phyloP scores from a whole-genome alignment of 495 filamentous ascomycete genomes.

The Daldinia bambusicola region DNA sequence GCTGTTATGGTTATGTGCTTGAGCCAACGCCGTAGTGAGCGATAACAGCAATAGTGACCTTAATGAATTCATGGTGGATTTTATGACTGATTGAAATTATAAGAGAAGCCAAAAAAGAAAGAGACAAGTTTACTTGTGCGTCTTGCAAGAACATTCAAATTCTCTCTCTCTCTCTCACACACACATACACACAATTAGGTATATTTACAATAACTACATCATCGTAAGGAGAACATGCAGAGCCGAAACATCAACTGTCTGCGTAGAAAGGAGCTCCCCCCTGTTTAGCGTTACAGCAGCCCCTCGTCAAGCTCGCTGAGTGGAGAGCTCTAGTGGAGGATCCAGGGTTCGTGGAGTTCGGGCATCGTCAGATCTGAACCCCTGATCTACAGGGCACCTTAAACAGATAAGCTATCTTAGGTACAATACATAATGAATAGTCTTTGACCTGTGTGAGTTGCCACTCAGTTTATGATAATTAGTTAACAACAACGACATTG shows the following conservation, averaged over 20 bases:
- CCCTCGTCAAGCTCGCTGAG: constrained; percentile 19
- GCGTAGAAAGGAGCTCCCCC: constrained; percentile 31
- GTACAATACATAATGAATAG: not conserved
- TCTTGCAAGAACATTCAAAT: constrained; percentile 2
- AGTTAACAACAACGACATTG: not conserved
- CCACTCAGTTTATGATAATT: constrained; percentile 12
- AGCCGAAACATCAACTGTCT: constrained; percentile 45
- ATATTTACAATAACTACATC: not conserved
- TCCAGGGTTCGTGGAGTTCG: constrained; percentile 35
- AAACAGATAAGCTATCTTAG: constrained; percentile 3
- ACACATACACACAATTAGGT: not conserved
- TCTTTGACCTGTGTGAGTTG: constrained; percentile 38
- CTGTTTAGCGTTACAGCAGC: constrained; percentile 37
- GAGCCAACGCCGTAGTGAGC: constrained; percentile 30
- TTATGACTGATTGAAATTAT: not conserved
- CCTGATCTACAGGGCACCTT: constrained; percentile 45
- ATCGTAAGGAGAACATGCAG: constrained; percentile 39
- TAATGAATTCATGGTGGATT: constrained; percentile 35
- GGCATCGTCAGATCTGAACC: constrained; percentile 41
- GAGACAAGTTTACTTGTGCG: not conserved
- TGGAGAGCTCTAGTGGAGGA: constrained; percentile 37
- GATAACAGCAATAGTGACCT: constrained; percentile 37
- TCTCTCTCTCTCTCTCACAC: not conserved
- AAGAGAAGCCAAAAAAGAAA: not conserved
- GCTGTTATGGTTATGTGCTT: constrained; percentile 37